Base-by-base conservation (phyloP, 345 rosid species). In the Heritiera fomes region DNA sequence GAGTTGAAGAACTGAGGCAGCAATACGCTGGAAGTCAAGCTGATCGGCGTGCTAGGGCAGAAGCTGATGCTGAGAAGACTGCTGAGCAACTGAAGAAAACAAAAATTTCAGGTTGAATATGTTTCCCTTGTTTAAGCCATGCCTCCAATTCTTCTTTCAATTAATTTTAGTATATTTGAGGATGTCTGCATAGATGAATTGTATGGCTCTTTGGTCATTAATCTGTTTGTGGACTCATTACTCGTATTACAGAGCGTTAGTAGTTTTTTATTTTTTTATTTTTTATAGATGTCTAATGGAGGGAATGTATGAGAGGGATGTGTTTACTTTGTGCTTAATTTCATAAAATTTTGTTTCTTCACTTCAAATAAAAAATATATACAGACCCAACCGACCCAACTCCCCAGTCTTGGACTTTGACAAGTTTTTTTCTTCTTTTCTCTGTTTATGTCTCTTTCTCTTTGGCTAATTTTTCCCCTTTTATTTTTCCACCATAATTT, bases 11-110 rank as follows among this genome's bases (percentile, higher is more conserved):
- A 73, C 85, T 84, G 80, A 86, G 91, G 79, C 80, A 66, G 53
- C 88, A 81, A 84, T 90, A 86, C 83, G 87, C 92, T 50, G 96
- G 93, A 69, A 90, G 91, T 85, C 93, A 91, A 79, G 93, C 92
- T 67, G 93, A 88, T 59, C 80, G 93, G 83, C 76, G 76, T 68
- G 82, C 75, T 47, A 84, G 86, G 84, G 93, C 88, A 18, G 90
- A 90, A 77, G 90, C 90, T 2, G 89, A 86, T 78, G 87, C 84
- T 61, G 83, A 62, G 9, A 86, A 87, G 74, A 60, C 80, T 77
- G 91, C 91, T 17, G 88, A 87, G 81, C 83, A 86, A 61, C 67
- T 86, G 84, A 87, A 80, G 75, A 87, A 86, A 69, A 76, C 85
- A 45, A 85, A 87, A 81, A 71, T 87, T 80, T 90, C 95, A 82